Evolutionary conservation across 2,329 filamentous ascomycete species (phyloP), one percentile per base, ranked within the genome.

Genomic region (Aspergillus sp.): DNA sequence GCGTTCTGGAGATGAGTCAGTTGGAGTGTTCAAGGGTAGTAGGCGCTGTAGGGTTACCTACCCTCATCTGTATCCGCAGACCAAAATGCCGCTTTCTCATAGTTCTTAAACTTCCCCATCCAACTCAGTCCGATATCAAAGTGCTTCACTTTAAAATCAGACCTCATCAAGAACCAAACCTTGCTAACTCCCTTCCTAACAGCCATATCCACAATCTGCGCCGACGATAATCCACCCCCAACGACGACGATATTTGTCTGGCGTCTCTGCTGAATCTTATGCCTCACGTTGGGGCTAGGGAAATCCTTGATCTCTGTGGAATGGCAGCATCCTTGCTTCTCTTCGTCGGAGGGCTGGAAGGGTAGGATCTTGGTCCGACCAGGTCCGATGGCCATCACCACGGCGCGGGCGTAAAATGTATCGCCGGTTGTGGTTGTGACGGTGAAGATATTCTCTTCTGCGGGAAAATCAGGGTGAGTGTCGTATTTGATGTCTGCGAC

Each of bases 41-140:
- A 22, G 20, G 4, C 20, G 20, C 4, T 20, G 42, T 41, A 17
- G n/a, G 7, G 12, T 25, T 23, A 17, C 58, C 49, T 56, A 72
- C 74, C 72, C 58, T 82, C 77, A 50, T 88, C 83, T 5, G 79
- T 80, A 56, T 90, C 85, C 3, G 85, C 85, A 5, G 80, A 81
- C 84, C 86, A 90, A 65, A 90, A 93, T 0, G 77, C 76, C 0
- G 86, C 83, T 61, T 90, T 86, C 55, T 87, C 82, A 46, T 82
- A 79, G 62, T 91, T 91, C 48, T 84, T 82, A 65, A 86, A 91
- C 62, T 91, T 91, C 7, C 84, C 85, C 65, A 91, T 85, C 88
- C 88, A 93, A 43, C 80, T 77, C 1, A 91, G 74, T 48, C 83
- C 80, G 20, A 91, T 77, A 57, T 91, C 88, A 54, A 91, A 91